Base-by-base conservation (phyloP, 1,139 yeast species). In the Hansenula anomala region DNA sequence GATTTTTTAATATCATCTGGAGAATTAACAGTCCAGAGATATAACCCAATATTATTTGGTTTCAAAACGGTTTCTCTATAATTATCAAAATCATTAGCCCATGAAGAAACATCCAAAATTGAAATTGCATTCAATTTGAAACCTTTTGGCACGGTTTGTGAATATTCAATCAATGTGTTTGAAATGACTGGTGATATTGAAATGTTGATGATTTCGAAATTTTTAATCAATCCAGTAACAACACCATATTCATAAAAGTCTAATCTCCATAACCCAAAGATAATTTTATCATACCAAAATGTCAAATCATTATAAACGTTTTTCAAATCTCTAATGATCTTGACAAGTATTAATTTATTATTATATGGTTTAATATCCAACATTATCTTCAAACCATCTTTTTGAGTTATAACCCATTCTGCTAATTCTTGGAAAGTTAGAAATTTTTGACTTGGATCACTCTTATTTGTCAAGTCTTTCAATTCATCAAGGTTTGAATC, bases 221-320 rank as follows among this genome's bases (percentile, higher is more conserved):
- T 61, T 13, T 55, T 54, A 20, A 71, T 44, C 1, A 73, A 61
- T 6, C 70, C 65, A 13, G 69, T 61, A 20, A 50, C 50, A 33
- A 63, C 59, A 12, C 74, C 75, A 45, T 71, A 78, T 46, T 75
- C 71, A 47, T 84, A 71, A 54, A 83, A 84, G 40, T 75, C 75
- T 37, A 81, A 58, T 46, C 75, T 67, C 97, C 97, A 92, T 26
- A 90, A 61, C 0, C 97, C 97, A 56, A 88, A 76, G 39, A 83
- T 80, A 35, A 88, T 63, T 35, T 76, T 72, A 25, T 69, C 64
- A 39, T 72, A 69, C 97, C 97, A 90, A 63, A 71, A 85, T 14
- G 60, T 53, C 29, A 76, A 42, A 55, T 83, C 80, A 18, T 65
- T 54, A 30, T 73, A 66, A 7, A 74, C 73, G 4, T 61, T 56